Base-by-base conservation (phyloP, 306 rosid genomes). In the Hippophae gyantsensis region DNA sequence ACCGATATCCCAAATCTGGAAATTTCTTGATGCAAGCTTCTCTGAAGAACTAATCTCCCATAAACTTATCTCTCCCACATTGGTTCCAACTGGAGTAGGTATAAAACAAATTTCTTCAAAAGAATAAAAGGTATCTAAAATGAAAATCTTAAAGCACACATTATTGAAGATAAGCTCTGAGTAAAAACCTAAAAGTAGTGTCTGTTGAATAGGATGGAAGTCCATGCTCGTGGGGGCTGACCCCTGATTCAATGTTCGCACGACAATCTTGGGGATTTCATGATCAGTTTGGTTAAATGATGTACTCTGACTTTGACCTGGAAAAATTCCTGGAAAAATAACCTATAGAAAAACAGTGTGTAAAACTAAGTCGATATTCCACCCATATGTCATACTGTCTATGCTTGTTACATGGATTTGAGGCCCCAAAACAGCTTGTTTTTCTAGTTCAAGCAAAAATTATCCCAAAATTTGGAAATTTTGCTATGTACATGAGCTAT, bases 151-250 rank as follows among this genome's bases (percentile, higher is more conserved):
- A 53, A 89, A 18, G 18, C 23, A 18, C 23, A 18, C 23, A 18
- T 1, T 18, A 18, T 18, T 18, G 23, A 18, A 18, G 23, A 18
- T 18, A 18, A 18, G 23, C 23, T 18, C 23, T 18, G 1, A 18
- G 23, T 18, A 18, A 18, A 18, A 18, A 18, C 97, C 90, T 67
- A 85, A 82, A 71, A 89, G 90, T 50, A 89, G 32, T 32, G 88
- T 73, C 56, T 75, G 90, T 66, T 79, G 79, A 56, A 63, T 43
- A 7, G 94, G 96, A 85, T 89, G 96, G 38, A 89, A 89, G 71
- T 85, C 94, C 94, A 89, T 85, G 89, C 89, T 89, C 79, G 74
- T 81, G 18, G 97, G 97, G 69, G 79, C 61, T 52, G 95, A 85
- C 43, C 81, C 90, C 70, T 81, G 84, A 51, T 75, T 75, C 52